Evolutionary conservation across 129 eudicot species (phyloP).

Genomic region (Arctium minus): DNA sequence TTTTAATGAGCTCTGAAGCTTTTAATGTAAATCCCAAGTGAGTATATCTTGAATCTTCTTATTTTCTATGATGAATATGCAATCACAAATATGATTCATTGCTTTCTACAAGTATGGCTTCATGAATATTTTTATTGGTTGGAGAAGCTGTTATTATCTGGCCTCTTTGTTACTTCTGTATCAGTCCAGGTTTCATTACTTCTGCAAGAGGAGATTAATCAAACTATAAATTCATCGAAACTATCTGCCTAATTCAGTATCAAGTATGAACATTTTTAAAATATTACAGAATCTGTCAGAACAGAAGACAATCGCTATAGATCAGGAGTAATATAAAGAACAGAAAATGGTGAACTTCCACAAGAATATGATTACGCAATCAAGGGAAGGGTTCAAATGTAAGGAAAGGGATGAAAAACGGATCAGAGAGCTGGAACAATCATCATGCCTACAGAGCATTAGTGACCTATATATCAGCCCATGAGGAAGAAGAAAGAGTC

Average conservation of each 20-base stretch:
- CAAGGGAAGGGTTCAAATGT: not conserved
- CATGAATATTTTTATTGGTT: not conserved
- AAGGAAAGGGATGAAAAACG: not conserved
- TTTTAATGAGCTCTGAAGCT: not conserved
- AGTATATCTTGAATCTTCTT: not conserved
- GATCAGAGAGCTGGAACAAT: not conserved
- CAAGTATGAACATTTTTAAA: not conserved
- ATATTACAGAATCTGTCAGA: not conserved
- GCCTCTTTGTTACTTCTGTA: no score
- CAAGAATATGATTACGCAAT: not conserved
- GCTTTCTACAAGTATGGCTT: not conserved
- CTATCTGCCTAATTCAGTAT: not conserved
- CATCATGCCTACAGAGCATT: not conserved
- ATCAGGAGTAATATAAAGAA: not conserved
- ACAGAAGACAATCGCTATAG: not conserved
- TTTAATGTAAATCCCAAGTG: not conserved
- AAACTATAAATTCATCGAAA: not conserved
- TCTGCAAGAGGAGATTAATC: not conserved
- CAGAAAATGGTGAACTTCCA: not conserved
- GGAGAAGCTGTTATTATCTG: not conserved
- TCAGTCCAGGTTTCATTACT: not conserved
- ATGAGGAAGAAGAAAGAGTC: not conserved
- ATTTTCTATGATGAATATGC: not conserved
- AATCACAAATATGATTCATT: not conserved
- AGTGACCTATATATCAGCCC: not conserved